These are phyloP conservation scores for Calocybe gambosa DNA, from an alignment of 1,284 basidiomycete species.

Conservation along the genomic window DNA sequence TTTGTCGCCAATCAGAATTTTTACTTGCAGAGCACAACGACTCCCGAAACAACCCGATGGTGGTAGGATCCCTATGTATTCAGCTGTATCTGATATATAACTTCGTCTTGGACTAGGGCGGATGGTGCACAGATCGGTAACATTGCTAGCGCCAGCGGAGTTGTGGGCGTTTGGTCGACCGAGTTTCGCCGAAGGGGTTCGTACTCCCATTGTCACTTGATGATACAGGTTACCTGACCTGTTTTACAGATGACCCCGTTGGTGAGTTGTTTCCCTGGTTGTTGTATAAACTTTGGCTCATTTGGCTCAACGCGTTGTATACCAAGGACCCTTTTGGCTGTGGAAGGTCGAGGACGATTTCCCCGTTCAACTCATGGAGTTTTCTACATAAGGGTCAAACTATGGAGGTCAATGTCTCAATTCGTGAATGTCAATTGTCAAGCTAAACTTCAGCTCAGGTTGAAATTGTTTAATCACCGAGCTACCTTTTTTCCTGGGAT, in stretches of 20 bases:
- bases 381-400: conserved; percentile 22
- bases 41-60: conserved; percentile 47
- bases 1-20: not conserved
- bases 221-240: conserved; percentile 6
- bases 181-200: conserved; percentile 51
- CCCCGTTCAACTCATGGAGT: conserved; percentile 28
- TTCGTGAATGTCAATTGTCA: not conserved
- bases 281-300: not conserved
- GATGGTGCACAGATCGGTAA: conserved; percentile 61
- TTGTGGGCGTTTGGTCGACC: conserved; percentile 63
- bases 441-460: not conserved
- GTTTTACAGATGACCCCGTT: conserved; percentile 46
- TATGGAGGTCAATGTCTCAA: not conserved
- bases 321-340: conserved; percentile 57
- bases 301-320: conserved; percentile 1
- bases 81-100: not conserved
- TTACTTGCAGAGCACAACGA: conserved; percentile 39
- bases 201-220: conserved; percentile 7
- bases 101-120: conserved; percentile 28
- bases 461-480: not conserved
- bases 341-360: conserved; percentile 43
- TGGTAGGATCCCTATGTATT: conserved; percentile 31
- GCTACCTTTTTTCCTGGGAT: not conserved
- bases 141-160: conserved; percentile 54
- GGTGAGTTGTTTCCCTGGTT: conserved; percentile 32